phyloP scores from a whole-genome alignment of 345 rosid species.

The Trapa incisa region DNA sequence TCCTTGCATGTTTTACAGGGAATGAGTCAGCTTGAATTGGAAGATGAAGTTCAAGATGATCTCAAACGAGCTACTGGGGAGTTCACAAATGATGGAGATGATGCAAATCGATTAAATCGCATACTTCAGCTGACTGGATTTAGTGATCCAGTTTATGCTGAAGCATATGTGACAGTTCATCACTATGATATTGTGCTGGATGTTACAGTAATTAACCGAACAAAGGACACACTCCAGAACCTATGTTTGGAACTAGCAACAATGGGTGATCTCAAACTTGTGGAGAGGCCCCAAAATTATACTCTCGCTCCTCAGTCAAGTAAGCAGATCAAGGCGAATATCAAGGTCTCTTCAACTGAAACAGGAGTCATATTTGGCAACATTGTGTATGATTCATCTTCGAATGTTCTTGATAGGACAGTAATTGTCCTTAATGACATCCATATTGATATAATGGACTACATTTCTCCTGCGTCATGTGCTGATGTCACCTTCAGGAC shows the following conservation, averaged over 20 bases:
- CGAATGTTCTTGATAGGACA: conserved; percentile 75
- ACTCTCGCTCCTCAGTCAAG: conserved; percentile 87
- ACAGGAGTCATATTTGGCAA: conserved; percentile 97
- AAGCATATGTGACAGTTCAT: conserved; percentile 93
- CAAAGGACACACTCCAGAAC: conserved; percentile 97
- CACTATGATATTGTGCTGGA: conserved; percentile 96
- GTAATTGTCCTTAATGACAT: conserved; percentile 92
- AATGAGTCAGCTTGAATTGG: conserved; percentile 99
- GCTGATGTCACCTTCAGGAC: conserved; percentile 82
- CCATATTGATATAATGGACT: conserved; percentile 94
- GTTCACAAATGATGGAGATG: conserved; percentile 84
- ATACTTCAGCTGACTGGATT: conserved; percentile 97
- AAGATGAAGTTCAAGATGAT: conserved; percentile 97
- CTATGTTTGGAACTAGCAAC: conserved; percentile 94
- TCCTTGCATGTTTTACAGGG: conserved; percentile 37
- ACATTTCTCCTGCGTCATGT: conserved; percentile 88
- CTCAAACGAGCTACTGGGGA: conserved; percentile 97
- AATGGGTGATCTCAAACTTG: conserved; percentile 98
- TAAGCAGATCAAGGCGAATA: conserved; percentile 96
- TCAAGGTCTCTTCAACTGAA: conserved; percentile 97
- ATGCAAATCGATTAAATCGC: conserved; percentile 91
- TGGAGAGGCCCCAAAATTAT: conserved; percentile 96
- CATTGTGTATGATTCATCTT: conserved; percentile 87
- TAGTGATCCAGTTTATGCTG: conserved; percentile 99
- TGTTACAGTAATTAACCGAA: conserved; percentile 85